Conservation (phyloP, 352 stramenopile species). For the Phytophthora sp. region DNA sequence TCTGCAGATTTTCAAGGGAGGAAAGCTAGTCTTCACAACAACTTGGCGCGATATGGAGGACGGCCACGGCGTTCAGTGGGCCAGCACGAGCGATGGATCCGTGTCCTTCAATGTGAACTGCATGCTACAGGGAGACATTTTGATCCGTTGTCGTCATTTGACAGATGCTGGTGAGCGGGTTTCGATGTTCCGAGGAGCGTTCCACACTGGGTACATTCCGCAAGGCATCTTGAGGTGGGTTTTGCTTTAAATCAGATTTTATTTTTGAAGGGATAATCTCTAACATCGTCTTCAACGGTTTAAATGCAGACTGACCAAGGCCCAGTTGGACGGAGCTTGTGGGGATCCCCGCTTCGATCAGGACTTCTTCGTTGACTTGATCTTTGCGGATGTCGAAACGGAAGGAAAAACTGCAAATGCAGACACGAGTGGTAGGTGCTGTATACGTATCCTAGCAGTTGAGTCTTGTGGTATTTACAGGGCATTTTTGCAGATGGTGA, state of each 20-base stretch:
- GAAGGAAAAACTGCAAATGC: slow-evolving; percentile 45
- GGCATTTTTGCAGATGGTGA: slow-evolving; percentile 25
- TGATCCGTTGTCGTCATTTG: slow-evolving; percentile 96
- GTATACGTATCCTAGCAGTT: too few relatives aligned
- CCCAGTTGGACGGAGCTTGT: slow-evolving; percentile 96
- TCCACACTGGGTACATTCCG: slow-evolving; percentile 98
- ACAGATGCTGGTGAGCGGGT: slow-evolving; percentile 89
- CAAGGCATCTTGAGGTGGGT: slow-evolving; percentile 92
- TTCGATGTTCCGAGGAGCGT: slow-evolving; percentile 97
- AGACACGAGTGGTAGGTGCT: slow-evolving; percentile 21
- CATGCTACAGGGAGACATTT: slow-evolving; percentile 97
- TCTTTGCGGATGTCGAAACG: slow-evolving; percentile 94
- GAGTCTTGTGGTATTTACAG: too few relatives aligned
- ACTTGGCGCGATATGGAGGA: slow-evolving; percentile 89
- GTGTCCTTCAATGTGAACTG: slow-evolving; percentile 96
- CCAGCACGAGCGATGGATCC: slow-evolving; percentile 82
- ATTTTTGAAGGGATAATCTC: not conserved
- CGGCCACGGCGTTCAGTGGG: slow-evolving; percentile 92
- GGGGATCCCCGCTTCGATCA: slow-evolving; percentile 93
- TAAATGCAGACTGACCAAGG: slow-evolving; percentile 91
- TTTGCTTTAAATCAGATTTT: not conserved
- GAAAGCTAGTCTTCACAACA: slow-evolving; percentile 96
- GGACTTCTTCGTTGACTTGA: slow-evolving; percentile 97
- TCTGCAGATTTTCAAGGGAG: slow-evolving; percentile 98
- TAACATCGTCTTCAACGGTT: not conserved